phyloP scores from a whole-genome alignment of 495 filamentous ascomycete genomes.

The Penicilliopsis zonata region DNA sequence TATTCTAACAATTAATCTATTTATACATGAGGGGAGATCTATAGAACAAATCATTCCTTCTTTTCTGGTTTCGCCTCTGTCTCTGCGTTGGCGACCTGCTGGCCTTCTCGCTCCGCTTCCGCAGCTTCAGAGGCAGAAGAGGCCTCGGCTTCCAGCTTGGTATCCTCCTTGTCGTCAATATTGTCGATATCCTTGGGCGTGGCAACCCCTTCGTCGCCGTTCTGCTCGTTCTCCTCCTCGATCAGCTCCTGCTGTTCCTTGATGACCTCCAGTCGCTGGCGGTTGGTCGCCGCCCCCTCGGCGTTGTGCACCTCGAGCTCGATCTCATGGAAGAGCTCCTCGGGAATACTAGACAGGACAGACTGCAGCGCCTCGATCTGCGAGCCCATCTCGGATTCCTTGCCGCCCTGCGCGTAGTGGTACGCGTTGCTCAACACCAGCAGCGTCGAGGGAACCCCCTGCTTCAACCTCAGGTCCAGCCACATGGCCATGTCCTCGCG shows the following conservation, averaged over 20 bases:
- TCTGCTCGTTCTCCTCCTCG: constrained; percentile 90
- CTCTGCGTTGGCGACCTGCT: constrained; percentile 19
- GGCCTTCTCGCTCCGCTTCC: constrained; percentile 31
- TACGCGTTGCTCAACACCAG: constrained; percentile 95
- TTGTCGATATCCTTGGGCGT: constrained; percentile 64
- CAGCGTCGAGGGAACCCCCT: constrained; percentile 87
- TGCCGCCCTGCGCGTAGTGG: constrained; percentile 77
- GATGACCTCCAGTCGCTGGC: constrained; percentile 96
- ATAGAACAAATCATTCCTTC: constrained; percentile 10
- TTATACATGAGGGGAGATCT: constrained; percentile 1
- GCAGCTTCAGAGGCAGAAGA: constrained; percentile 21
- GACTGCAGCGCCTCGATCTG: constrained; percentile 91
- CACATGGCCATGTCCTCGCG: constrained; percentile 89
- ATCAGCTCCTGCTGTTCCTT: constrained; percentile 99
- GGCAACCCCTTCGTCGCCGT: constrained; percentile 41
- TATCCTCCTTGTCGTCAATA: constrained; percentile 65
- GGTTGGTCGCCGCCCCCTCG: constrained; percentile 96
- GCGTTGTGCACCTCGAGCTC: constrained; percentile 96
- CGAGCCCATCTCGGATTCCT: constrained; percentile 72
- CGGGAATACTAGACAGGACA: constrained; percentile 86
- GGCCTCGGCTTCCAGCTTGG: constrained; percentile 20
- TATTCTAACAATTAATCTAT: no score
- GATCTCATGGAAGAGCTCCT: constrained; percentile 98
- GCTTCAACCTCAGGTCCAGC: constrained; percentile 86
- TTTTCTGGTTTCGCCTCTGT: constrained; percentile 6